Base-by-base conservation (phyloP, 2,329 filamentous ascomycete genomes). In the Colletotrichum sp. region DNA sequence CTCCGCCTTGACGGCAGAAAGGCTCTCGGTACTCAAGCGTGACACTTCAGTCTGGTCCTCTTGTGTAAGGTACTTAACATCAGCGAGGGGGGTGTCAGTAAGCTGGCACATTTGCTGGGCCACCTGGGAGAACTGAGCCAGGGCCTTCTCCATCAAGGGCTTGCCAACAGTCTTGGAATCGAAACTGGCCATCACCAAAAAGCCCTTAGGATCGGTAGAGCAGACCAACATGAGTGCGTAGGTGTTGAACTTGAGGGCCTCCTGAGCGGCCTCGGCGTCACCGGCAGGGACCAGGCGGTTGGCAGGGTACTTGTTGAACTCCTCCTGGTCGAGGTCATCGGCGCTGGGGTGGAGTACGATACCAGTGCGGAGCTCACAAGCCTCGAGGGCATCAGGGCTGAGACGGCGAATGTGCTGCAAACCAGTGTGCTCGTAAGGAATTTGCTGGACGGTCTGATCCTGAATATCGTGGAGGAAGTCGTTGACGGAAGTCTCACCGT, bases 171-270 rank as follows among this genome's bases (percentile, higher is more conserved):
- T 88, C n/a, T 89, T 89, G 26, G 91, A 91, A 79, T 94, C 92
- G 79, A 93, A 93, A 79, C 92, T 92, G 1, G 92, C 91, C 85
- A 92, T 92, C 72, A 92, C 85, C 18, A 89, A 82, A 80, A 93
- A 90, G 2, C 89, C 88, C 75, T 87, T 85, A 3, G 88, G 85
- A 43, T 91, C 88, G 7, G 93, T 83, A 6, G 90, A 92, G 81
- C 92, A 94, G 57, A 93, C 92, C 24, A 94, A 83, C 86, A 94
- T 93, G 36, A 94, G 87, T 2, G 91, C 89, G 80, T 93, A 93
- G 0, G 87, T 89, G 81, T 89, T 90, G 80, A 90, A 90, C 79
- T 89, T 89, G 78, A 93, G 85, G 1, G 91, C 92, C 78, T 93
- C 91, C 61, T 90, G 87, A 0, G 90, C 91, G 2, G 90, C 89